Conservation (phyloP, 2,329 filamentous ascomycete species). For the Coleophoma eucalyptorum region DNA sequence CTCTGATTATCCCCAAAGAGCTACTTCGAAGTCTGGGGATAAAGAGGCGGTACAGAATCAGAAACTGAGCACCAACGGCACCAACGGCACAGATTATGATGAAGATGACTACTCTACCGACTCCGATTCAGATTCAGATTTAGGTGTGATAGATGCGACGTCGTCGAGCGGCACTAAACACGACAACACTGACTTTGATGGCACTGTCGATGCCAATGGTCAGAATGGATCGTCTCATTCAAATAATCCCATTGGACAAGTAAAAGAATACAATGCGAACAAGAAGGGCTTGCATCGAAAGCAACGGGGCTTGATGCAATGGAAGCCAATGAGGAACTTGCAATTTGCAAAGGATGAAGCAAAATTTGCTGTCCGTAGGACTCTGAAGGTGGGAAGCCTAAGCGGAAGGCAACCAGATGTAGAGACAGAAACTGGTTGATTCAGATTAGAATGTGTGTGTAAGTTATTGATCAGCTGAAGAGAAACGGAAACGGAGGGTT, state of each 20-base stretch:
- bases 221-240: conserved; percentile 10
- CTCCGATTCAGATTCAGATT: conserved; percentile 19
- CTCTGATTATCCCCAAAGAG: conserved; percentile 10
- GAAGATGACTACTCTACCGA: conserved; percentile 16
- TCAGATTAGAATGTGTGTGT: not conserved
- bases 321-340: conserved; percentile 82
- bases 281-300: conserved; percentile 78
- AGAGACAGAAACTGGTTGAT: conserved; percentile 21
- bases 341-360: conserved; percentile 87
- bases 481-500: not conserved
- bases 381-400: conserved; percentile 74
- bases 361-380: conserved; percentile 69
- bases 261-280: conserved; percentile 61
- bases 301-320: conserved; percentile 91
- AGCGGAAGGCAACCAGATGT: conserved; percentile 72
- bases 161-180: not conserved
- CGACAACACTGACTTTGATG: not conserved
- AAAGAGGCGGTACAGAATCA: conserved; percentile 26
- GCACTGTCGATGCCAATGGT: not conserved
- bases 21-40: conserved; percentile 6
- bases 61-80: conserved; percentile 3
- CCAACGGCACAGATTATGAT: conserved; percentile 16
- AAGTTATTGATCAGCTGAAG: not conserved
- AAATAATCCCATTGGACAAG: conserved; percentile 52
- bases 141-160: conserved; percentile 8